Conservation (phyloP, 148 eudicot species). For the Amaranthus cruentus region DNA sequence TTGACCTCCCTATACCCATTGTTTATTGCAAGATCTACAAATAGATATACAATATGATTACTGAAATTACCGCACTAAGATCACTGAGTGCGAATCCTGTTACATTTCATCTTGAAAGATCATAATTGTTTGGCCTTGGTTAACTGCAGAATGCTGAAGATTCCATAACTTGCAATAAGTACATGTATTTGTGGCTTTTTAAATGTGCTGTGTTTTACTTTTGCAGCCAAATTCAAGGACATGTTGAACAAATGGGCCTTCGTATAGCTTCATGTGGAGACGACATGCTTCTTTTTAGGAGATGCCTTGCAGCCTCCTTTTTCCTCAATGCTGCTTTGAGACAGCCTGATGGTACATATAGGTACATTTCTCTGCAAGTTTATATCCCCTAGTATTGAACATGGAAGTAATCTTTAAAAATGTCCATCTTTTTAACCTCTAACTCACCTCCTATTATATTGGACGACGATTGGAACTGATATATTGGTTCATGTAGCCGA, state of each 20-base stretch:
- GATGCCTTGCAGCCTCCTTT: constrained; percentile 90
- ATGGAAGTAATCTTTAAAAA: no score
- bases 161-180: not conserved
- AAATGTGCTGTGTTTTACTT: not conserved
- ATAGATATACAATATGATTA: not conserved
- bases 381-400: not conserved
- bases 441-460: no score
- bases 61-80: not conserved
- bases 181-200: not conserved
- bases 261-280: constrained; percentile 75
- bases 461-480: not conserved
- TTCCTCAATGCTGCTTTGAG: constrained; percentile 82
- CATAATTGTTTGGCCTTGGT: not conserved
- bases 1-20: not conserved
- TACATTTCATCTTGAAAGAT: not conserved
- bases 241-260: constrained; percentile 85
- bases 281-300: constrained; percentile 67
- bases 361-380: constrained; percentile 35
- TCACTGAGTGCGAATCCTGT: not conserved
- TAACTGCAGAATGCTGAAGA: not conserved
- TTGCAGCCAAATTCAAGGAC: constrained; percentile 73
- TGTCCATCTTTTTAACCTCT: no score
- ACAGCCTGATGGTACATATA: constrained; percentile 87
- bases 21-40: not conserved
- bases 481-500: no score